Percentiles rank a stretch among this genome's conserved stretches.
phyloP scores from a whole-genome alignment of 371 early-diverging fungal species.

The Mucor ambiguus region DNA sequence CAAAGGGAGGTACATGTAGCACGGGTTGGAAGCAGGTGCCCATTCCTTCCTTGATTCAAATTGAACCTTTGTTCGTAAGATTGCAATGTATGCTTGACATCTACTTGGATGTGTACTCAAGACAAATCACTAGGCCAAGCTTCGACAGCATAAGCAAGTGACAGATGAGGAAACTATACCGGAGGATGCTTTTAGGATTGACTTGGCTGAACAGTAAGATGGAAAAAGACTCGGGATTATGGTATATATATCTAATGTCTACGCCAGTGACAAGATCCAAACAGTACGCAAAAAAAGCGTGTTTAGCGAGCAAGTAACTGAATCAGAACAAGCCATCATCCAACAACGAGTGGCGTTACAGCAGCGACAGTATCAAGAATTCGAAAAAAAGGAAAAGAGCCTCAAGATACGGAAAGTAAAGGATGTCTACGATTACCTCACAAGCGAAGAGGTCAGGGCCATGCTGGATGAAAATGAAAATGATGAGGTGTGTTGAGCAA shows the following conservation, averaged over 20 bases:
- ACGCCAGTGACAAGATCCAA: slow-evolving; percentile 70
- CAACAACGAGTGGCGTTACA: slow-evolving; percentile 85
- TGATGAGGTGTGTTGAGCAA: slow-evolving; percentile 65
- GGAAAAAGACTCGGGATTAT: neutral
- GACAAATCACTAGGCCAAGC: slow-evolving; percentile 4
- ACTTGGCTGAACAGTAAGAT: slow-evolving; percentile 30
- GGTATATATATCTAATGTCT: neutral
- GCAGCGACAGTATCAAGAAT: slow-evolving; percentile 81
- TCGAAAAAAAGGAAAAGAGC: slow-evolving; percentile 72
- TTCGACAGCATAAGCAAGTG: slow-evolving; percentile 12
- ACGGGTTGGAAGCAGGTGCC: slow-evolving; percentile 10
- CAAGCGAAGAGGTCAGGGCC: slow-evolving; percentile 79
- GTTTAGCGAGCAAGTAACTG: slow-evolving; percentile 85
- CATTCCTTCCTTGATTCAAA: slow-evolving; percentile 11
- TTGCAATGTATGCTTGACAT: neutral
- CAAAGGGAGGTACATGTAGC: neutral
- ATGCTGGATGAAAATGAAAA: slow-evolving; percentile 76
- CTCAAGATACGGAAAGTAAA: slow-evolving; percentile 75
- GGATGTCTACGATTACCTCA: slow-evolving; percentile 72
- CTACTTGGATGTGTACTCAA: neutral
- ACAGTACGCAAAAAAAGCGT: slow-evolving; percentile 85
- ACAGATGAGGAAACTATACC: slow-evolving; percentile 13
- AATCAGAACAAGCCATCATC: slow-evolving; percentile 84
- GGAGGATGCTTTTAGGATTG: slow-evolving; percentile 20
- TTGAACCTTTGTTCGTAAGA: slow-evolving; percentile 17